Evolutionary conservation across 345 rosid species (phyloP).

Genomic region (Salix dunnii): DNA sequence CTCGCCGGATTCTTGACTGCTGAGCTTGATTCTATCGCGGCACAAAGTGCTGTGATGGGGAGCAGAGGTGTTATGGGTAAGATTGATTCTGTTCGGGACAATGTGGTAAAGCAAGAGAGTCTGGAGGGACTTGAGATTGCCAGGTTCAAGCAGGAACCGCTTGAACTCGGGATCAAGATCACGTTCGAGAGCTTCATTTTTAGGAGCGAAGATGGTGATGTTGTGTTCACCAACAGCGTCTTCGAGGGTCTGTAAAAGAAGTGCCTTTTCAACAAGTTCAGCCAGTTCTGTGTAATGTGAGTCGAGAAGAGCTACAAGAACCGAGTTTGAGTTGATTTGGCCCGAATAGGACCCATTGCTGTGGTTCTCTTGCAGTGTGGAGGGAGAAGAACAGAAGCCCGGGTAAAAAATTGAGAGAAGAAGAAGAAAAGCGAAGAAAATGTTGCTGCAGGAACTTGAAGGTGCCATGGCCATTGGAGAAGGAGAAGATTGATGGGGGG

Average conservation of each 20-base stretch:
- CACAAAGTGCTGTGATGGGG: constrained; percentile 48
- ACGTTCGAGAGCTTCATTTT: constrained; percentile 80
- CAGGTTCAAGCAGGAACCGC: constrained; percentile 84
- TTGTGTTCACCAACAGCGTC: constrained; percentile 79
- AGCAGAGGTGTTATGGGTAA: constrained; percentile 41
- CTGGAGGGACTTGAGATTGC: constrained; percentile 79
- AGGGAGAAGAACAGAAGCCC: neutral
- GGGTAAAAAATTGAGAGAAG: neutral
- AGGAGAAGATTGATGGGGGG: neutral
- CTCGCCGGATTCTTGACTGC: constrained; percentile 30
- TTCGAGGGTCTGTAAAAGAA: constrained; percentile 81
- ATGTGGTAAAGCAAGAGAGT: constrained; percentile 71
- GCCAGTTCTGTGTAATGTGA: constrained; percentile 90
- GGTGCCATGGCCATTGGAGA: neutral
- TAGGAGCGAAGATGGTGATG: constrained; percentile 89
- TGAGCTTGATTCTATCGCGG: constrained; percentile 43
- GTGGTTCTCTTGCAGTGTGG: neutral
- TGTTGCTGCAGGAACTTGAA: neutral
- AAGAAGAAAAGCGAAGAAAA: neutral
- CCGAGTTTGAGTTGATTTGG: constrained; percentile 77
- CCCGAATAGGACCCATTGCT: neutral
- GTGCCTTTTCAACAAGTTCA: constrained; percentile 86
- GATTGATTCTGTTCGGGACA: constrained; percentile 53
- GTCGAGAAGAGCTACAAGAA: constrained; percentile 92
- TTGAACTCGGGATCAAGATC: constrained; percentile 83